Conservation (phyloP, 306 rosid species). For the Acmispon strigosus region DNA sequence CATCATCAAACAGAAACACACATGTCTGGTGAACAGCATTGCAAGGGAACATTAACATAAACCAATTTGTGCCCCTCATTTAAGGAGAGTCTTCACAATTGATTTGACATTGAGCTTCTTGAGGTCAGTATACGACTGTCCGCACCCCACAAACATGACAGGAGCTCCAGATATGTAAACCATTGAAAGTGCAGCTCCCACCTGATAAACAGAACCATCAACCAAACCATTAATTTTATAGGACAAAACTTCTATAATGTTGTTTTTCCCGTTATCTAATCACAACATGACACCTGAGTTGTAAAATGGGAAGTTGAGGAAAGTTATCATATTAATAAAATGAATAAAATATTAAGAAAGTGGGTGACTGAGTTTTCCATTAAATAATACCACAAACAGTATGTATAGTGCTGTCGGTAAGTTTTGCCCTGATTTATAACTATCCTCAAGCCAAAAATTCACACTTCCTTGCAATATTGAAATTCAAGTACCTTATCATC, state of each 20-base stretch:
- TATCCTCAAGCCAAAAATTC: not conserved
- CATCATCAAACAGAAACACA: constrained; percentile 22
- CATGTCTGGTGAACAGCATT: constrained; percentile 6
- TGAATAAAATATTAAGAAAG: no score
- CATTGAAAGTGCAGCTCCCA: constrained; percentile 94
- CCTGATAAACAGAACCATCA: constrained; percentile 32
- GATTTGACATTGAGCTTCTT: constrained; percentile 82
- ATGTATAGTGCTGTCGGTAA: no score
- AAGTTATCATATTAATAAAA: no score
- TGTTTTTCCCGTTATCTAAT: no score
- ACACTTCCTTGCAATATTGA: no score
- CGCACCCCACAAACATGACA: constrained; percentile 89
- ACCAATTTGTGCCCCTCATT: constrained; percentile 25
- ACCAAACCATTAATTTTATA: no score
- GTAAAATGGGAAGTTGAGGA: no score
- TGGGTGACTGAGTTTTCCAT: no score
- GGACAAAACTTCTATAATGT: no score
- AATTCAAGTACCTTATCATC: constrained; percentile 68
- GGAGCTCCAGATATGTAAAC: constrained; percentile 90
- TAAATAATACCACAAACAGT: no score
- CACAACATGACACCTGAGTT: no score
- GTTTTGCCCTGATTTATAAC: no score
- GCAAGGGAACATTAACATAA: not conserved
- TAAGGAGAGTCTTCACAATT: constrained; percentile 73
- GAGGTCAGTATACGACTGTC: constrained; percentile 85